Base-by-base conservation (phyloP, 108 stramenopile genomes). In the Cyclotella kingstonii region DNA sequence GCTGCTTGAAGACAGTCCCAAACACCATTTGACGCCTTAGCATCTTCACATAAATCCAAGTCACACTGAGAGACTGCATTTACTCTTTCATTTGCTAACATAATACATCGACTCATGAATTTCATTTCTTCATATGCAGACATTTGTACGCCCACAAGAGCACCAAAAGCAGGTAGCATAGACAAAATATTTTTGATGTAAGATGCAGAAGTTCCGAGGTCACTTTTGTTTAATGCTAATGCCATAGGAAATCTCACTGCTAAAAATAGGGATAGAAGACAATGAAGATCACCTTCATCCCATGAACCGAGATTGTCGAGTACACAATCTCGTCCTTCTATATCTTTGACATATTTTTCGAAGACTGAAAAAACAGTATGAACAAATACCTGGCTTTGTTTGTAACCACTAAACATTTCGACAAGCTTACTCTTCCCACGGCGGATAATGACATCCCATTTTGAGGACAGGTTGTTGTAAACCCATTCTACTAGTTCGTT, bases 401-500 rank as follows among this genome's bases (percentile, higher is more conserved):
- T 84, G 66, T 96, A 96, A 17, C 95, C 95, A 45, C 80, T 84
- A 54, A 96, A 93, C 76, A 96, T 83, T 5, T 69, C 87, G 15
- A 83, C 41, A 1, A 96, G 74, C 60, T 86, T 66, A 1, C 53
- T 39, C 27, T 54, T 65, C 31, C 89, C 91, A 52, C 73, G 73
- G 29, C 90, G 64, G 8, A 46, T 31, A 40, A 96, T 78, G 21
- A 59, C 60, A 28, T 82, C 86, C 88, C 91, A 94, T 63, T 93
- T 96, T n/a, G 60, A 65, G 12, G 71, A 56, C 1, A 96, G 33
- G 66, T 96, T 96, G 12, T 59, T 58, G 47, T 74, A 88, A 10
- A 96, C 90, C 95, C 95, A 95, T 57, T 89, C 82, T 30, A 93
- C 77, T 1, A 95, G 75, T 69, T 95, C 91, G 40, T 74, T 63